phyloP scores from a whole-genome alignment of 768 basidiomycete genomes.

The Russula ochroleuca region DNA sequence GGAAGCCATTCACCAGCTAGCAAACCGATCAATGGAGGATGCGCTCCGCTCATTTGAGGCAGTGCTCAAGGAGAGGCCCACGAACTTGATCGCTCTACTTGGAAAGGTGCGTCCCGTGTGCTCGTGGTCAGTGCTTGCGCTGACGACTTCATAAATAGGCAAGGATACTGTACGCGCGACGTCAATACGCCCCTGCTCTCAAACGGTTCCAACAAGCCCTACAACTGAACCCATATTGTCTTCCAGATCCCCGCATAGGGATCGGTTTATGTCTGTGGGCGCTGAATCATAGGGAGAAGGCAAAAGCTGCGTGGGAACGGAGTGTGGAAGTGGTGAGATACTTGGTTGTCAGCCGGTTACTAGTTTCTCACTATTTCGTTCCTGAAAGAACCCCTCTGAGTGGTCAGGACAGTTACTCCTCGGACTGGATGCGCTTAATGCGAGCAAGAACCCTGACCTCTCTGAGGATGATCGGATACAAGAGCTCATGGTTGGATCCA shows the following conservation, averaged over 20 bases:
- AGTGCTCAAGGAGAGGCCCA: slow-evolving; percentile 72
- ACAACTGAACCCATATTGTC: slow-evolving; percentile 67
- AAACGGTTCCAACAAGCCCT: slow-evolving; percentile 84
- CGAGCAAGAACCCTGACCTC: slow-evolving; percentile 67
- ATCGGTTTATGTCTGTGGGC: slow-evolving; percentile 94
- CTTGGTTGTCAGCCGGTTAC: background rate
- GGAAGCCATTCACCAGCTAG: slow-evolving; percentile 76
- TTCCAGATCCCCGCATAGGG: slow-evolving; percentile 92
- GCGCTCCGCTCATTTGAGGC: slow-evolving; percentile 79
- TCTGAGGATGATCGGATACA: slow-evolving; percentile 59
- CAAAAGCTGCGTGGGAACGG: slow-evolving; percentile 86
- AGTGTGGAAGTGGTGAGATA: slow-evolving; percentile 74
- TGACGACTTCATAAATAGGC: slow-evolving; percentile 46
- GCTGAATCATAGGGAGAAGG: slow-evolving; percentile 75
- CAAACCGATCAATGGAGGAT: slow-evolving; percentile 74
- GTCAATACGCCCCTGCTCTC: slow-evolving; percentile 74
- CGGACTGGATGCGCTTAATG: slow-evolving; percentile 82
- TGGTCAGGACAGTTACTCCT: slow-evolving; percentile 80
- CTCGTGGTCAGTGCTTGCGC: background rate
- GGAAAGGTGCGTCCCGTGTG: slow-evolving; percentile 62
- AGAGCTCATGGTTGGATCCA: slow-evolving; percentile 61
- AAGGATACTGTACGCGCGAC: slow-evolving; percentile 75
- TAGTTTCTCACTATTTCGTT: background rate
- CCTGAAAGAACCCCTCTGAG: slow-evolving; percentile 62
- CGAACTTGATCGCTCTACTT: slow-evolving; percentile 80